Percentiles rank a stretch among this genome's conserved stretches.
phyloP scores from a whole-genome alignment of 169 alveolate species.

The Eimeria acervulina region DNA sequence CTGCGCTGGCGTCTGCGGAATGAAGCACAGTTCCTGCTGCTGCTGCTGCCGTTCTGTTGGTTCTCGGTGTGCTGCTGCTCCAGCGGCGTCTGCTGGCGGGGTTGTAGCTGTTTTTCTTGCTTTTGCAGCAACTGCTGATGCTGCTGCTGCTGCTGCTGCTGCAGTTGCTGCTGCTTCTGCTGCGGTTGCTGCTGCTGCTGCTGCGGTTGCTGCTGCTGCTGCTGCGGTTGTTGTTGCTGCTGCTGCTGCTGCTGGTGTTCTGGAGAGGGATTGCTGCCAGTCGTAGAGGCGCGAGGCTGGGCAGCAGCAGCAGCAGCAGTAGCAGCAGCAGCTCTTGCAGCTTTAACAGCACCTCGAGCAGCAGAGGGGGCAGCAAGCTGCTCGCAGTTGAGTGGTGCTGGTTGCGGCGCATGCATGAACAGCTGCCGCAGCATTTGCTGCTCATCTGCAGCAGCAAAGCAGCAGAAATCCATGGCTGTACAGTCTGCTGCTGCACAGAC shows the following conservation, averaged over 20 bases:
- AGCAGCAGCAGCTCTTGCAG: constrained; percentile 6
- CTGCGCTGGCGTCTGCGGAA: constrained; percentile 73
- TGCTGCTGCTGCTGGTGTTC: constrained; percentile 37
- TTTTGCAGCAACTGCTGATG: neutral
- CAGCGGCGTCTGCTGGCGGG: neutral
- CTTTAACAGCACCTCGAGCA: neutral
- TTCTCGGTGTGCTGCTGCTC: neutral
- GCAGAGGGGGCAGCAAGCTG: neutral
- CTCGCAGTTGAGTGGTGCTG: neutral
- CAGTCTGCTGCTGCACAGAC: constrained; percentile 31
- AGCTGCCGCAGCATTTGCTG: constrained; percentile 69
- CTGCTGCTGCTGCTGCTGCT: constrained; percentile 15
- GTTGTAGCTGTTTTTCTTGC: neutral
- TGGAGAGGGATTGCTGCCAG: neutral
- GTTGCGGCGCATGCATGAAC: constrained; percentile 45
- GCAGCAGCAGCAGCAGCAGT: constrained; percentile 6
- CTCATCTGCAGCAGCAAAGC: constrained; percentile 62
- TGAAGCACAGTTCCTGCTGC: constrained; percentile 46
- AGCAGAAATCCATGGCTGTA: constrained; percentile 69
- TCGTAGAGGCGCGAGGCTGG: neutral
- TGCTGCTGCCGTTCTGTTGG: constrained; percentile 9
- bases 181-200: neutral
- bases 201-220: constrained; percentile 27
- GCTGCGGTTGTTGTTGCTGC: neutral
- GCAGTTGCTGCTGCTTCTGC: neutral